These are phyloP conservation scores for Magnaporthiopsis rhizophila DNA, from an alignment of 2,329 filamentous ascomycete species.

Conservation along the genomic window DNA sequence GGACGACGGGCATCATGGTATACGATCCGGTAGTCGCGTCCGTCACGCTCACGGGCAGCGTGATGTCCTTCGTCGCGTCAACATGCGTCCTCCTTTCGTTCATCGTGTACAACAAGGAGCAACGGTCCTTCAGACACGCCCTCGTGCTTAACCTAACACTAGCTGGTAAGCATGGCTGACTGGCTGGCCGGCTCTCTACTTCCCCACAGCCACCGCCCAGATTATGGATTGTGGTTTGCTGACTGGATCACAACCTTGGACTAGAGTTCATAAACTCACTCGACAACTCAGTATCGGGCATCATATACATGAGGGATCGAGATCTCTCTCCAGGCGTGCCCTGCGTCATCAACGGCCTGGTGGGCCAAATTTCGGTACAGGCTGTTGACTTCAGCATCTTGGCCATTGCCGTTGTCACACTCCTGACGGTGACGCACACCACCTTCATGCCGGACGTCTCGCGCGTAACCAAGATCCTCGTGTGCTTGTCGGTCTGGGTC, in stretches of 20 bases:
- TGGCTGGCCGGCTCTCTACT: background rate
- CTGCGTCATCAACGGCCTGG: conserved; percentile 34
- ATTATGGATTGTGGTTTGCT: background rate
- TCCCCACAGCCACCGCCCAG: too few species aligned
- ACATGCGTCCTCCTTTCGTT: conserved; percentile 12
- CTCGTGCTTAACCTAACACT: conserved; percentile 17
- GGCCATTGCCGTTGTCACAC: conserved; percentile 30
- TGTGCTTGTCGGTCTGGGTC: conserved; percentile 32
- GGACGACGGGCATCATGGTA: conserved; percentile 1
- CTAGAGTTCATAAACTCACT: conserved; percentile 32
- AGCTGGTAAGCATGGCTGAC: conserved; percentile 14
- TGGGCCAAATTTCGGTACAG: conserved; percentile 37
- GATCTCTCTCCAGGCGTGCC: conserved; percentile 21
- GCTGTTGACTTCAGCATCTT: conserved; percentile 34
- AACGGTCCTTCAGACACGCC: conserved; percentile 18
- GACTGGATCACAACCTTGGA: background rate
- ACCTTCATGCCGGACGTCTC: conserved; percentile 24
- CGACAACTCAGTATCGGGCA: conserved; percentile 34
- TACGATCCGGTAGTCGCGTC: conserved; percentile 6
- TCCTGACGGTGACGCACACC: conserved; percentile 17
- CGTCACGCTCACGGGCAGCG: conserved; percentile 13
- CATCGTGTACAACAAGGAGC: conserved; percentile 11
- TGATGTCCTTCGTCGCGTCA: conserved; percentile 12
- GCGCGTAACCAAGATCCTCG: conserved; percentile 20
- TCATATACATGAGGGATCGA: conserved; percentile 22